phyloP scores from a whole-genome alignment of 129 eudicot species.

The Ambrosia trifida region DNA sequence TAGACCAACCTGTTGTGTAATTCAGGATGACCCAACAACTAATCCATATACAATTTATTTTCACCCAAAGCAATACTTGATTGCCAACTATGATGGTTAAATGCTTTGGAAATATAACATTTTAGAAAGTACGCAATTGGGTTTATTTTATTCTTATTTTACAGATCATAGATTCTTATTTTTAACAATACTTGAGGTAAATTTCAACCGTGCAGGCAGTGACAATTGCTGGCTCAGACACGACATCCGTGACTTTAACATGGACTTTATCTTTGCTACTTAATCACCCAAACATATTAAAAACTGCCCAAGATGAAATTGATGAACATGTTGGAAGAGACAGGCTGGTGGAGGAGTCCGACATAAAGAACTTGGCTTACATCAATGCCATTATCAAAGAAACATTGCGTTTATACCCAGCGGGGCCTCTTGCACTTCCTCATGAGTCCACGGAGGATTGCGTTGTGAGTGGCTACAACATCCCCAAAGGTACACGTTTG shows the following conservation, averaged over 20 bases:
- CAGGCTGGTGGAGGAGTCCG: not conserved
- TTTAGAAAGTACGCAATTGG: too few species aligned
- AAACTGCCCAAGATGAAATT: not conserved
- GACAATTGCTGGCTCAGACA: not conserved
- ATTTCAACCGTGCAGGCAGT: not conserved
- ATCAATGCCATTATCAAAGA: not conserved
- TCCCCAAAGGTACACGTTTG: conserved; percentile 13
- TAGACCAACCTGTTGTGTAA: too few species aligned
- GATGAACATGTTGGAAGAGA: conserved; percentile 40
- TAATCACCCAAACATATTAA: not conserved
- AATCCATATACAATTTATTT: too few species aligned
- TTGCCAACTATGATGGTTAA: too few species aligned
- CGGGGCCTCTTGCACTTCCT: conserved; percentile 6
- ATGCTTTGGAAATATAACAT: too few species aligned
- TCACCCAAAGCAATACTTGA: too few species aligned
- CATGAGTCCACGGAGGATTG: conserved; percentile 26
- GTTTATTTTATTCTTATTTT: too few species aligned
- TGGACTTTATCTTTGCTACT: conserved; percentile 15
- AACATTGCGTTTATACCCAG: conserved; percentile 5
- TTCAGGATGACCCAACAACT: too few species aligned
- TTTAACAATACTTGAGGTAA: not conserved
- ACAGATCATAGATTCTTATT: too few species aligned
- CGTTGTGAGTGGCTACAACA: not conserved
- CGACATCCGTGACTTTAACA: conserved; percentile 1
- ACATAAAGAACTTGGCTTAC: conserved; percentile 9